These are phyloP conservation scores for Salicornia ramosissima DNA, from an alignment of 148 eudicot species.

Conservation along the genomic window DNA sequence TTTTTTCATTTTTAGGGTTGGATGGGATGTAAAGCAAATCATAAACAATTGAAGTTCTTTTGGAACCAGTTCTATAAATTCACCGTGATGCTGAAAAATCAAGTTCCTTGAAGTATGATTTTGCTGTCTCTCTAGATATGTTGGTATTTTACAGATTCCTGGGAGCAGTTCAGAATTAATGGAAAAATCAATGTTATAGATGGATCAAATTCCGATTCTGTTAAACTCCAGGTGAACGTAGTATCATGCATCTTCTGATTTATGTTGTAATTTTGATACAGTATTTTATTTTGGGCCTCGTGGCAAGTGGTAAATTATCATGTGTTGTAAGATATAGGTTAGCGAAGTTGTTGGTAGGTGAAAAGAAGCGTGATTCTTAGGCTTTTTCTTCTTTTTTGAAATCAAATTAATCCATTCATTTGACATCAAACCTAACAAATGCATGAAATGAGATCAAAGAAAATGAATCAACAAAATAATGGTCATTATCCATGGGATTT, in stretches of 20 bases:
- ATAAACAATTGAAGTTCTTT: no score
- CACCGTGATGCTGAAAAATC: constrained; percentile 1
- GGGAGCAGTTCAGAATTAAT: constrained; percentile 86
- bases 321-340: neutral
- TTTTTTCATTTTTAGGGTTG: no score
- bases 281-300: no score
- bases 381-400: no score
- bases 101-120: neutral
- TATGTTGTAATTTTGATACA: neutral
- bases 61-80: neutral
- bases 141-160: constrained; percentile 87
- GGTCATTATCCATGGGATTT: no score
- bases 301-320: neutral
- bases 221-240: constrained; percentile 58
- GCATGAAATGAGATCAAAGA: no score
- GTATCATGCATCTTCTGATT: neutral
- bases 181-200: constrained; percentile 71
- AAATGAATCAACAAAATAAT: no score
- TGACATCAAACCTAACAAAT: no score
- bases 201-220: constrained; percentile 51
- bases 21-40: no score
- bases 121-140: constrained; percentile 50
- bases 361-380: no score
- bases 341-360: constrained; percentile 1
- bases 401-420: no score